Evolutionary conservation across 2,329 filamentous ascomycete species (phyloP).

Genomic region (Diplodia scrobiculata): DNA sequence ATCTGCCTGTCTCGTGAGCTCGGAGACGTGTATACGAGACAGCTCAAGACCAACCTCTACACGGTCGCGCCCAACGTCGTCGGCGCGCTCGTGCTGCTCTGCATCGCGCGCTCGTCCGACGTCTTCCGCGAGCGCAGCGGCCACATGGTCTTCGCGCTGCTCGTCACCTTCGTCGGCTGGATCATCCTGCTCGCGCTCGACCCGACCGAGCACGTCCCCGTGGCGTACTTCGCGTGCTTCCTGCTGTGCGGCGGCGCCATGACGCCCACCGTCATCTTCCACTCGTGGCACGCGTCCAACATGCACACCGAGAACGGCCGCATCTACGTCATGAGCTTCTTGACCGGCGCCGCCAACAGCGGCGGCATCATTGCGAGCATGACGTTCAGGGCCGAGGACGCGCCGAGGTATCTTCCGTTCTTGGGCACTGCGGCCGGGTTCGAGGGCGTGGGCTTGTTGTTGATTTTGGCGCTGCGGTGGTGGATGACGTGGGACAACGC

Average conservation of each 20-base stretch:
- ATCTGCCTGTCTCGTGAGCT: too few relatives aligned
- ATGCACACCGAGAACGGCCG: constrained; percentile 26
- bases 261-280: constrained; percentile 26
- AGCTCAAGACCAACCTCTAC: constrained; percentile 28
- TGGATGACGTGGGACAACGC: constrained; percentile 29
- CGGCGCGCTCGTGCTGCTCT: constrained; percentile 18
- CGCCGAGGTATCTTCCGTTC: constrained; percentile 25
- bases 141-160: constrained; percentile 22
- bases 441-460: constrained; percentile 19
- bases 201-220: neutral
- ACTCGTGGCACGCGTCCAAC: constrained; percentile 27
- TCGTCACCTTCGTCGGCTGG: constrained; percentile 24
- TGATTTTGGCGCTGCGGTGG: constrained; percentile 22
- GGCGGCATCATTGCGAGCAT: constrained; percentile 22
- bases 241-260: constrained; percentile 26
- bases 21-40: too few relatives aligned
- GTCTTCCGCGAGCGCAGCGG: constrained; percentile 22
- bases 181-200: constrained; percentile 18
- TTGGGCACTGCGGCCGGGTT: constrained; percentile 15
- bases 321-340: constrained; percentile 23
- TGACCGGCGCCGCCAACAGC: constrained; percentile 19
- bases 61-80: constrained; percentile 28
- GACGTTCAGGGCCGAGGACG: constrained; percentile 21
- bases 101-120: constrained; percentile 21
- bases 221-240: constrained; percentile 25